phyloP scores from a whole-genome alignment of 805 yeast species.

The Wickerhamomyces silvicola region DNA sequence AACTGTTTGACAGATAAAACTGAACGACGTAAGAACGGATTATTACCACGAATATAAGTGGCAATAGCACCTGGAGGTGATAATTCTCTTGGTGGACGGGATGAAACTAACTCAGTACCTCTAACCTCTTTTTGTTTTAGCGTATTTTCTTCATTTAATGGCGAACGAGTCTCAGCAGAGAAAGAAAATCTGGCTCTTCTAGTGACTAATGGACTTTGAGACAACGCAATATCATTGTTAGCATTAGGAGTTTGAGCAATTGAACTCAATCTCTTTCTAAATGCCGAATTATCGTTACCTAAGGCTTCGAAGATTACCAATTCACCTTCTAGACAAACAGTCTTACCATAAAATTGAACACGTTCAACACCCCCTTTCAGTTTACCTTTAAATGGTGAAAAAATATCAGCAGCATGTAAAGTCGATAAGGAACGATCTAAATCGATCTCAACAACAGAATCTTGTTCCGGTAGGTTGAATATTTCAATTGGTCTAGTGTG shows the following conservation, averaged over 20 bases:
- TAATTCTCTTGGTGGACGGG: slow-evolving; percentile 66
- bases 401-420: slow-evolving; percentile 32
- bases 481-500: slow-evolving; percentile 78
- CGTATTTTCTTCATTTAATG: slow-evolving; percentile 25
- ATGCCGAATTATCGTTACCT: slow-evolving; percentile 39
- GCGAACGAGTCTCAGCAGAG: slow-evolving; percentile 32
- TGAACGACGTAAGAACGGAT: slow-evolving; percentile 86
- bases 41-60: slow-evolving; percentile 70
- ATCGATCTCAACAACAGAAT: slow-evolving; percentile 74
- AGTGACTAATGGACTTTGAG: slow-evolving; percentile 31
- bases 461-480: slow-evolving; percentile 78
- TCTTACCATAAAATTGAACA: slow-evolving; percentile 70
- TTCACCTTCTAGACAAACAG: slow-evolving; percentile 81
- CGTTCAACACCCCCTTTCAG: slow-evolving; percentile 84
- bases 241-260: slow-evolving; percentile 18
- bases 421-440: slow-evolving; percentile 59
- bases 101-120: slow-evolving; percentile 66
- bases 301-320: slow-evolving; percentile 51
- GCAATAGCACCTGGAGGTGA: slow-evolving; percentile 75
- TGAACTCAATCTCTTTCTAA: slow-evolving; percentile 23
- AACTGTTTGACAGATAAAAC: slow-evolving; percentile 85
- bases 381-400: slow-evolving; percentile 53
- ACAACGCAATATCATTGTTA: slow-evolving; percentile 24
- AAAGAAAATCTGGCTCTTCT: slow-evolving; percentile 46
- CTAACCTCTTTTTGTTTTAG: slow-evolving; percentile 40